phyloP scores from a whole-genome alignment of 768 basidiomycete genomes.

The Ramaria sp. region DNA sequence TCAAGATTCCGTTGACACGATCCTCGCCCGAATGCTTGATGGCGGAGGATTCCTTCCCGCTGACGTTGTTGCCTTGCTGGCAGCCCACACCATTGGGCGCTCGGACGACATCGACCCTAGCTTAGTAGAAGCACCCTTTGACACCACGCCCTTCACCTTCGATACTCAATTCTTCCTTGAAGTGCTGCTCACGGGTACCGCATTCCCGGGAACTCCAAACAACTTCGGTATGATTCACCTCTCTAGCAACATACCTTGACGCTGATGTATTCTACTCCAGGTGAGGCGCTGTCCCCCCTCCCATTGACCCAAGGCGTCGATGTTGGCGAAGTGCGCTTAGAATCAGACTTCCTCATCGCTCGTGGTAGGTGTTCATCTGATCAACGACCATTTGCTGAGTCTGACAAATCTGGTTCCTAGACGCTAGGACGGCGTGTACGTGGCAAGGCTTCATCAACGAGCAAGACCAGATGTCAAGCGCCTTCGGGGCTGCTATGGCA shows the following conservation, averaged over 20 bases:
- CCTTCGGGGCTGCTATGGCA: constrained; percentile 32
- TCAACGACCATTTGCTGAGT: constrained; percentile 4
- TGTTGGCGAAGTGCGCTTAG: constrained; percentile 19
- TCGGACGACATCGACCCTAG: constrained; percentile 8
- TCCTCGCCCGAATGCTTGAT: constrained; percentile 11
- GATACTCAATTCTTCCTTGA: constrained; percentile 13
- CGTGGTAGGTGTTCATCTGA: constrained; percentile 12
- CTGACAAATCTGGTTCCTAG: neutral
- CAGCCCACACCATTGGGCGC: constrained; percentile 12
- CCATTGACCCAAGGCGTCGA: neutral
- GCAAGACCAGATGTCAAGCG: constrained; percentile 23
- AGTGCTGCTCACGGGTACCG: constrained; percentile 6
- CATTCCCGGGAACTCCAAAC: constrained; percentile 2
- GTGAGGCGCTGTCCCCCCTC: constrained; percentile 19
- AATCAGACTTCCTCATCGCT: constrained; percentile 18
- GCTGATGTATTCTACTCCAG: neutral
- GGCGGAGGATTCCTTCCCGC: constrained; percentile 11
- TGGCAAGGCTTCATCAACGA: constrained; percentile 13
- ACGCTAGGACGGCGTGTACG: constrained; percentile 3
- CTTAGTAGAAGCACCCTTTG: constrained; percentile 8
- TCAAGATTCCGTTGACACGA: constrained; percentile 9
- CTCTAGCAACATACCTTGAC: no score
- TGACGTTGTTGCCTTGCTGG: constrained; percentile 11
- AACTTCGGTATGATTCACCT: neutral
- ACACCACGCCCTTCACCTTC: constrained; percentile 11